phyloP scores from a whole-genome alignment of 305 asterid genomes.

The Withania somnifera region DNA sequence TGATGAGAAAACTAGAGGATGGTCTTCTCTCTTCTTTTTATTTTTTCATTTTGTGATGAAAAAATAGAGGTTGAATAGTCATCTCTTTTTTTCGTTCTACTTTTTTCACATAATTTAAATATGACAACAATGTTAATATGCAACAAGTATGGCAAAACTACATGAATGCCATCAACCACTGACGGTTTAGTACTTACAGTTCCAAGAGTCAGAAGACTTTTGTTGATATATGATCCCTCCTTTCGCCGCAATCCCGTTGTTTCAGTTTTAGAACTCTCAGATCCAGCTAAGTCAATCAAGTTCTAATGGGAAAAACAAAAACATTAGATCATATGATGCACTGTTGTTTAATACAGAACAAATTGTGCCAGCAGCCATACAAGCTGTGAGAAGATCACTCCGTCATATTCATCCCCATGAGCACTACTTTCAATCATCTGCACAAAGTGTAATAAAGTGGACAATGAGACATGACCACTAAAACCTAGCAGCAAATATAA shows the following conservation, averaged over 20 bases:
- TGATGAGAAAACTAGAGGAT: background rate
- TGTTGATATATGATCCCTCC: slow-evolving; percentile 97
- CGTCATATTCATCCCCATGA: slow-evolving; percentile 91
- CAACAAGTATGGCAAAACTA: background rate
- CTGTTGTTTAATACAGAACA: background rate
- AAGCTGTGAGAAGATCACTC: slow-evolving; percentile 94
- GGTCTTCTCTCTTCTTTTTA: background rate
- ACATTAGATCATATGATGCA: background rate
- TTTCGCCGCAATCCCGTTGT: slow-evolving; percentile 93
- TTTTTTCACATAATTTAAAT: background rate
- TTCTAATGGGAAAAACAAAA: slow-evolving; percentile 37
- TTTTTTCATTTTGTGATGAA: background rate
- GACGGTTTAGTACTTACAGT: slow-evolving; percentile 51
- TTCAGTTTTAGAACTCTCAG: slow-evolving; percentile 98
- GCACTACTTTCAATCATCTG: slow-evolving; percentile 99
- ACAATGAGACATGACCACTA: background rate
- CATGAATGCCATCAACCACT: background rate
- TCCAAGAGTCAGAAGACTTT: slow-evolving; percentile 98
- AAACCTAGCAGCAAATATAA: background rate
- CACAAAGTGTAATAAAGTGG: slow-evolving; percentile 1
- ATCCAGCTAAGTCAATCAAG: slow-evolving; percentile 96
- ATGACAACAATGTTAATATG: background rate
- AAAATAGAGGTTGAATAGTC: background rate
- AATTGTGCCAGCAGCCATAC: slow-evolving; percentile 31
- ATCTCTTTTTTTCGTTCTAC: background rate